A percentile compares a stretch with the other conserved stretches of the same genome.
These are phyloP conservation scores for Malus sieversii DNA, from an alignment of 306 rosid genomes.

Conservation along the genomic window DNA sequence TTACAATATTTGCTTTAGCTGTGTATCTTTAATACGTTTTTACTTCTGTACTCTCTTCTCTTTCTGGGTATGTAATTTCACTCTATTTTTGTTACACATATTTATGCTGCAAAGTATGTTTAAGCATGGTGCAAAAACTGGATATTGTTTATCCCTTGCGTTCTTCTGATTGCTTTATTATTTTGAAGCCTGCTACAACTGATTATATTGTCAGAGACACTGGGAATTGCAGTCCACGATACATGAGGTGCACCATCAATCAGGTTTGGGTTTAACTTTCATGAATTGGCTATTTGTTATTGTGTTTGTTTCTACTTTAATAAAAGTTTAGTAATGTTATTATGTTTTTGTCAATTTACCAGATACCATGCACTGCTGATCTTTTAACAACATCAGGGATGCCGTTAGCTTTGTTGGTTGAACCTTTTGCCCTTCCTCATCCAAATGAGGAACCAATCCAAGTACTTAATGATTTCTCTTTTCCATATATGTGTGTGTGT, in stretches of 20 bases:
- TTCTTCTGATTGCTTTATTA: constrained; percentile 5
- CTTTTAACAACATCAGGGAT: constrained; percentile 90
- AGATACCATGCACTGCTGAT: constrained; percentile 91
- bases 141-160: constrained; percentile 6
- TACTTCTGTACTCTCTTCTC: neutral
- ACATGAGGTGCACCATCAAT: constrained; percentile 95
- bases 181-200: constrained; percentile 88
- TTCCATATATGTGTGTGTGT: neutral
- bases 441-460: constrained; percentile 94
- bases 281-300: constrained; percentile 1
- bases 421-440: constrained; percentile 96
- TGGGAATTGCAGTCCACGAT: constrained; percentile 98
- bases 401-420: constrained; percentile 95
- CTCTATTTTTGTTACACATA: too few relatives aligned
- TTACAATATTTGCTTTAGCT: neutral
- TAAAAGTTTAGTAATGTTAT: neutral
- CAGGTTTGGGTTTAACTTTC: constrained; percentile 52
- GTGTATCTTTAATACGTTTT: neutral
- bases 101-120: too few relatives aligned
- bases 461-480: constrained; percentile 26
- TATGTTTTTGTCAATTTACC: constrained; percentile 23
- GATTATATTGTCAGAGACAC: constrained; percentile 80
- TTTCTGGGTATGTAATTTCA: neutral
- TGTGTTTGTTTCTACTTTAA: neutral
- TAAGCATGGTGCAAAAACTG: too few relatives aligned